These are phyloP conservation scores for Manihot esculenta DNA, from an alignment of 441 rosid species.

Conservation along the genomic window DNA sequence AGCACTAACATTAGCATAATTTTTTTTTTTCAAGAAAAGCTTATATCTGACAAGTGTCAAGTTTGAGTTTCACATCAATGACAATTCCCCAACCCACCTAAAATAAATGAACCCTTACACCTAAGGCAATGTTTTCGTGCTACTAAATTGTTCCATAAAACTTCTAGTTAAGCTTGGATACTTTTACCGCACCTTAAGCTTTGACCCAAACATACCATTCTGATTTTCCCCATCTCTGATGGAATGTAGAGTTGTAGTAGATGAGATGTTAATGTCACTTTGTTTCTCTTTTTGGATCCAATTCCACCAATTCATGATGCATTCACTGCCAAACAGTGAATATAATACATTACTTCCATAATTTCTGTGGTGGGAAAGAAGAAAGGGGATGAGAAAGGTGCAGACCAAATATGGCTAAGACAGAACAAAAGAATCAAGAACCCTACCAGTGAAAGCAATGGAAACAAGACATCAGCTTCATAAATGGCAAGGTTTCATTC, in stretches of 20 bases:
- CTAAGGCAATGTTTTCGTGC: neutral
- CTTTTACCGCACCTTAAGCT: neutral
- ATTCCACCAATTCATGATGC: slow-evolving; percentile 88
- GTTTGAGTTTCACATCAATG: neutral
- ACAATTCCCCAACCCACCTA: neutral
- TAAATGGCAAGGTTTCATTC: slow-evolving; percentile 53
- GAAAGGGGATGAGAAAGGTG: neutral
- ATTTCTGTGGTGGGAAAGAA: neutral
- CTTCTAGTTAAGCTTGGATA: neutral
- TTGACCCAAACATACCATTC: slow-evolving; percentile 38
- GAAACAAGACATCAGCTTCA: slow-evolving; percentile 98
- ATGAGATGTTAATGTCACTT: slow-evolving; percentile 26
- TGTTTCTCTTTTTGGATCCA: slow-evolving; percentile 64
- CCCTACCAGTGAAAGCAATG: slow-evolving; percentile 85
- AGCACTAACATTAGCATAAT: neutral
- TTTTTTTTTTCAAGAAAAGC: too few species aligned
- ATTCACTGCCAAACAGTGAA: slow-evolving; percentile 52
- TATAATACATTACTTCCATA: neutral
- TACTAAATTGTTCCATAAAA: neutral
- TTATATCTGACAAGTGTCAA: neutral
- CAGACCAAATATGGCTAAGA: neutral
- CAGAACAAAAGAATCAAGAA: slow-evolving; percentile 12
- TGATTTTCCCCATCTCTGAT: slow-evolving; percentile 26
- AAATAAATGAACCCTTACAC: neutral
- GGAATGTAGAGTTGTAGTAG: slow-evolving; percentile 22